Base-by-base conservation (phyloP, 768 basidiomycete species). In the Termitomyces bulborhizus region DNA sequence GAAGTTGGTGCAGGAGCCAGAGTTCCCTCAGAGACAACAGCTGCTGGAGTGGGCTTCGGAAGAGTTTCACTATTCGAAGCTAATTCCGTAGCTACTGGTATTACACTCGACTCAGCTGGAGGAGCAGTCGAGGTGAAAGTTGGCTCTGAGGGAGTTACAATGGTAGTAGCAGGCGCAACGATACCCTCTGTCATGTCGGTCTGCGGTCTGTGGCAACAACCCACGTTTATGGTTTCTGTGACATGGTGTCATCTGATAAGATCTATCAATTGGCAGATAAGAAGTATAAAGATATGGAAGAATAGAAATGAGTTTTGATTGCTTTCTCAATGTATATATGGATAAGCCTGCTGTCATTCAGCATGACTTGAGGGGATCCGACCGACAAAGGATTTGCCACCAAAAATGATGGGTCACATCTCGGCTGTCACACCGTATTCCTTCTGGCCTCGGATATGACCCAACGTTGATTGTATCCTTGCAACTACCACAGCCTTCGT, bases 121-220 rank as follows among this genome's bases (percentile, higher is more conserved):
- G 64, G 56, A 34, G 63, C 54, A 8, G 60, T 55, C 12, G 56
- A 41, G 11, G 63, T 58, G 8, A 31, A 34, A 45, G 60, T 57
- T 36, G 62, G 54, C 8, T 37, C 36, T 9, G 32, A 6, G 21
- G 21, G 11, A 4, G 12, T 15, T n/a, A 54, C 58, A 46, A 21
- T 21, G 11, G 32, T 42, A n/a, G 49, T 3, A 27, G 44, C 43
- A n/a, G 45, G 31, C 31, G 46, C 36, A 27, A 43, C 13, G 12
- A 50, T 11, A 18, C 45, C 24, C 26, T 41, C 44, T 26, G 21
- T 24, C 47, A 48, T 48, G 24, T 26, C 34, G 26, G 13, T 44
- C 42, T 42, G 12, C 24, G 13, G 43, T 21, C 21, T 21, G 21
- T 21, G 21, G 21, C 21, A 21, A 21, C 21, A 21, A 21, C 24